phyloP scores from a whole-genome alignment of 805 yeast species.

The Yarrowia porcina region DNA sequence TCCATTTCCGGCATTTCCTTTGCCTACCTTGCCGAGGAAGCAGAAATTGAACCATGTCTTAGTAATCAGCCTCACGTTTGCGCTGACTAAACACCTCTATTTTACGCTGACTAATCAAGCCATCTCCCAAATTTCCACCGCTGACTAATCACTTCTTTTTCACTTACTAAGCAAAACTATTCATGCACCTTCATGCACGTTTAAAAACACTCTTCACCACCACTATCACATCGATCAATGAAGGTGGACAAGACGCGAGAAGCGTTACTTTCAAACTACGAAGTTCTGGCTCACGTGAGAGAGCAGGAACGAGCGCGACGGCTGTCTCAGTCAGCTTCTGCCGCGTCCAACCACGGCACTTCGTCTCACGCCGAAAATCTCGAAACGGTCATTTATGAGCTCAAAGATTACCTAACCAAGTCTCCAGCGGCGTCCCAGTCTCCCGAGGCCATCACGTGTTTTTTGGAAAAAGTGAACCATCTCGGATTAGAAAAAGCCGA shows the following conservation, averaged over 20 bases:
- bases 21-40: no score
- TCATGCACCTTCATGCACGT: background rate
- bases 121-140: no score
- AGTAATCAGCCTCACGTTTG: no score
- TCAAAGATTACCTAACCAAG: constrained; percentile 41
- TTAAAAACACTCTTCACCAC: background rate
- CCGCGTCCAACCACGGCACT: background rate
- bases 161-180: background rate
- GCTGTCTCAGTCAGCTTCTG: constrained; percentile 15
- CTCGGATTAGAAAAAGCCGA: constrained; percentile 75
- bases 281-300: constrained; percentile 56
- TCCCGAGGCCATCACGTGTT: constrained; percentile 37
- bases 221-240: constrained; percentile 27
- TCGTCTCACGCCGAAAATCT: constrained; percentile 33
- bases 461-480: constrained; percentile 43
- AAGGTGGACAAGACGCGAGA: constrained; percentile 52
- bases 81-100: no score
- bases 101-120: no score
- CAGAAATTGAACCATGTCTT: no score
- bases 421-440: constrained; percentile 42
- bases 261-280: constrained; percentile 58
- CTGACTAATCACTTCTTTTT: no score
- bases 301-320: constrained; percentile 36
- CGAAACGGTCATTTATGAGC: constrained; percentile 39
- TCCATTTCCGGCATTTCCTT: no score